phyloP scores from a whole-genome alignment of 495 filamentous ascomycete species.

The Geoglossum glabrum region DNA sequence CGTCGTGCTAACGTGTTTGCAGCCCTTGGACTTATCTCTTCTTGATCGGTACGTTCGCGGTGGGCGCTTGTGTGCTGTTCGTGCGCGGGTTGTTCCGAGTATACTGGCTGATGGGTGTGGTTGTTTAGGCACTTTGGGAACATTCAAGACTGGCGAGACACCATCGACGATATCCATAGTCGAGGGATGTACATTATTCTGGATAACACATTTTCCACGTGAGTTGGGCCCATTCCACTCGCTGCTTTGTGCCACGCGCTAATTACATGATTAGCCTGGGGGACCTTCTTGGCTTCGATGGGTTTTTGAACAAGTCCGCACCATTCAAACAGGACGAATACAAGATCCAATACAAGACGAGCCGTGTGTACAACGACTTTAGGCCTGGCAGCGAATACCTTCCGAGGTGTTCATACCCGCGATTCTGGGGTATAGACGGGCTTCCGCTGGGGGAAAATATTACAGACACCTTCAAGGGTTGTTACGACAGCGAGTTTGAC shows the following conservation, averaged over 20 bases:
- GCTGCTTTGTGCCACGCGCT: background rate
- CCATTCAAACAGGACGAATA: slow-evolving; percentile 38
- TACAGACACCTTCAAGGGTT: slow-evolving; percentile 29
- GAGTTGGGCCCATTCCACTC: slow-evolving; percentile 13
- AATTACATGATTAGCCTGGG: slow-evolving; percentile 26
- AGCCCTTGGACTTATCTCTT: slow-evolving; percentile 47
- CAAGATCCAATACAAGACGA: slow-evolving; percentile 35
- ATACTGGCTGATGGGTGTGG: background rate
- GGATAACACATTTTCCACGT: slow-evolving; percentile 54
- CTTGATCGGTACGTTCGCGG: slow-evolving; percentile 27
- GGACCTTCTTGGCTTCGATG: slow-evolving; percentile 48
- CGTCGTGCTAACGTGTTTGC: slow-evolving; percentile 3
- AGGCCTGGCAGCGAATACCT: slow-evolving; percentile 36
- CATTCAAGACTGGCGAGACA: slow-evolving; percentile 40
- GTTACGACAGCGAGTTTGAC: slow-evolving; percentile 52
- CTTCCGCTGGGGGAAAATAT: slow-evolving; percentile 27
- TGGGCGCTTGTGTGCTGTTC: background rate
- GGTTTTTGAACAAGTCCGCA: slow-evolving; percentile 42
- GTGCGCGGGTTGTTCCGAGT: no score
- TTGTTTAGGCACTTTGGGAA: slow-evolving; percentile 33
- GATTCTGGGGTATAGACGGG: slow-evolving; percentile 48
- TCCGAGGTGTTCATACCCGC: slow-evolving; percentile 38
- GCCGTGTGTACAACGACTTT: slow-evolving; percentile 43
- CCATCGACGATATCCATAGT: slow-evolving; percentile 42
- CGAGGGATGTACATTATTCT: slow-evolving; percentile 52